These are phyloP conservation scores for Fusarium udum DNA, from an alignment of 2,329 filamentous ascomycete species.

Conservation along the genomic window DNA sequence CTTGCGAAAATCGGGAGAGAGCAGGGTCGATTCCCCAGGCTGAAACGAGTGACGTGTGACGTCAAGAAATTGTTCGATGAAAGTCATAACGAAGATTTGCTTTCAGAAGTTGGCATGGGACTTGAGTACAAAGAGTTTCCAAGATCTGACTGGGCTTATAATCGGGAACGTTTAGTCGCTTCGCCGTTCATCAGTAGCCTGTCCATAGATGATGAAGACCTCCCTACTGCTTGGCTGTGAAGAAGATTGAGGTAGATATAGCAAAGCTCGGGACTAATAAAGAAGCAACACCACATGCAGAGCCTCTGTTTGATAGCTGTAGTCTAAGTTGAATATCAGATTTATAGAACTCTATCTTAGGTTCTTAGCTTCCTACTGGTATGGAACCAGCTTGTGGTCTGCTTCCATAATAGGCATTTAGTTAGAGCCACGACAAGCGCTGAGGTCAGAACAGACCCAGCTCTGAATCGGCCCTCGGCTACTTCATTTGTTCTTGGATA, in stretches of 20 bases:
- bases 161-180: background rate
- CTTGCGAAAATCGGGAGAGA: background rate
- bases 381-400: background rate
- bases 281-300: background rate
- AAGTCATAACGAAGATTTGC: background rate
- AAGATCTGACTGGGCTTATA: background rate
- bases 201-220: background rate
- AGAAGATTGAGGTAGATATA: background rate
- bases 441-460: constrained; percentile 9
- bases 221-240: background rate
- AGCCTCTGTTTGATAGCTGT: background rate
- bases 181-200: background rate
- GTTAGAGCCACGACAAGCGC: constrained; percentile 4
- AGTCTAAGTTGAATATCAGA: background rate
- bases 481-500: background rate
- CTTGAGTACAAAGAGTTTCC: background rate
- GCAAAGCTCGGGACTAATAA: background rate
- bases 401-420: background rate
- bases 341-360: background rate
- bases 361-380: background rate
- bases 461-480: background rate
- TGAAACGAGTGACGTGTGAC: constrained; percentile 8
- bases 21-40: background rate
- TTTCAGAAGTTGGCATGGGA: background rate
- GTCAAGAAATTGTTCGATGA: background rate